Base-by-base conservation (phyloP, 768 basidiomycete genomes). In the Paxillus involutus region DNA sequence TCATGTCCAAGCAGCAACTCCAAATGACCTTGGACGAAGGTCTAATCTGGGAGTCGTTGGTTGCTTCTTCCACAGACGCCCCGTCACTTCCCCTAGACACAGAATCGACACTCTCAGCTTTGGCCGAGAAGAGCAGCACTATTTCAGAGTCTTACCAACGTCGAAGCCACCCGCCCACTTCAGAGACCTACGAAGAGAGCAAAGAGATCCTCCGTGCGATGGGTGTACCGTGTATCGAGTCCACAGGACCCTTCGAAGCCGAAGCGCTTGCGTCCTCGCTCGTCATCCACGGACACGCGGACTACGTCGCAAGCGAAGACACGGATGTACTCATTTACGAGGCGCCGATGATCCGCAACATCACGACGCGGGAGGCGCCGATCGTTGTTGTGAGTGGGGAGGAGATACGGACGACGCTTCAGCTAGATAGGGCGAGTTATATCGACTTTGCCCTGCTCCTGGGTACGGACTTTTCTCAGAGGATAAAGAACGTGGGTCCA, bases 271-370 rank as follows among this genome's bases (percentile, higher is more conserved):
- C 93, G 0, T 82, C 89, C 6, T 80, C 88, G 8, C 75, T 96
- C 37, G 92, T 91, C 11, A 62, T 84, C 14, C 73, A 80, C 29
- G 94, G 94, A 3, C 64, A 78, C 43, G 94, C 91, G 0, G 93
- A 97, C 71, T 94, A 82, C 63, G 94, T 96, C 17, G 90, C 83
- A 4, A 95, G 89, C 59, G 94, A 97, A 72, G 94, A 97, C 67
- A 91, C 90, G 21, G 91, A 94, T 61, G 91, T 93, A 13, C 74
- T 94, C 39, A 75, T 89, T 2, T 93, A 92, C 69, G 89, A 84
- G 59, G 92, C 85, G 0, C 91, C 93, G 0, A 75, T 97, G 44
- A 63, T 97, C 16, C 88, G 90, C 33, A 89, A 91, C 65, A 72
- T 94, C 42, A 85, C 90, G 13, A 80, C 72, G 43, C 77, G 79